Base-by-base conservation (phyloP, 768 basidiomycete species). In the Suillus luteus region DNA sequence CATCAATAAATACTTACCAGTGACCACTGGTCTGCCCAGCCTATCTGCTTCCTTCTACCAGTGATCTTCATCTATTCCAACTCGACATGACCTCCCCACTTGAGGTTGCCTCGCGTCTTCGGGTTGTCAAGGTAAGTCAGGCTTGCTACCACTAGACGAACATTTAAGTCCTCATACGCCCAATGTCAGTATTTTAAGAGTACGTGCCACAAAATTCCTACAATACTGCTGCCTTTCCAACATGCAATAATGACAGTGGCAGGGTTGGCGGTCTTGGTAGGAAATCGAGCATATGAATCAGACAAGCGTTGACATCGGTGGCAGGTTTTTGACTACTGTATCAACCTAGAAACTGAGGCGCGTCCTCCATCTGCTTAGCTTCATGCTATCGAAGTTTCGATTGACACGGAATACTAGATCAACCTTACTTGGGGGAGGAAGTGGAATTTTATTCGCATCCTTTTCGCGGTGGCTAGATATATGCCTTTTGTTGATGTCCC, bases 201-300 rank as follows among this genome's bases (percentile, higher is more conserved):
- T 54, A 12, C 19, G 33, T 54, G 11, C n/a, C 33, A 54, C 51
- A 54, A 10, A n/a, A 54, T 31, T 54, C 33, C 51, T 52, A 19
- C 17, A 5, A 35, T 55, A 37, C 7, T 22, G 7, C 14, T 12
- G 5, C 35, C 35, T 37, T 37, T 37, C 35, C 19, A 9, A 57
- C 22, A 40, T 24, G 5, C 14, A 5, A 37, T 27, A 24, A 40
- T 57, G 37, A 57, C 24, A 38, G 55, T 57, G 37, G 15, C 17
- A 24, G 55, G 55, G 22, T 40, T 57, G 37, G 22, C 55, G 2
- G 15, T 55, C 37, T 38, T 55, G 55, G 55, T 57, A 57, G 17
- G 52, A 40, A 40, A 5, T 38, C 38, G 35, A 33, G 15, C 17
- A 22, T 8, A 38, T 12, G n/a, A 24, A 5, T 38, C 55, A 38